phyloP scores from a whole-genome alignment of 768 basidiomycete species.

The Leucosporidium creatinivorum region DNA sequence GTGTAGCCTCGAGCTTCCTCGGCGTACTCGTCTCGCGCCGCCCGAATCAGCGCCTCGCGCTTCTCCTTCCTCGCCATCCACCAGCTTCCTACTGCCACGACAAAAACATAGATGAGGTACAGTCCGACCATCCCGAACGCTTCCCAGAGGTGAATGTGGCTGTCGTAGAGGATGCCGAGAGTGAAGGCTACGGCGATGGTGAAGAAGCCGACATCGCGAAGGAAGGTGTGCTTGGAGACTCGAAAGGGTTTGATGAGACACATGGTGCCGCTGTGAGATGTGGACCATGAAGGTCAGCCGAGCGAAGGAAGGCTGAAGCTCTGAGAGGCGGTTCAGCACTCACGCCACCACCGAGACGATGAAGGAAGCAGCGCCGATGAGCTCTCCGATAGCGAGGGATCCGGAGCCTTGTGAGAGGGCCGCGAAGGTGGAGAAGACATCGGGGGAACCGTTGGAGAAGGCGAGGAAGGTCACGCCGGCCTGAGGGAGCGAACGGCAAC shows the following conservation, averaged over 20 bases:
- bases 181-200: conserved; percentile 70
- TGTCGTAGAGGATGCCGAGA: conserved; percentile 69
- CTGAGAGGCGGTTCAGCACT: background rate
- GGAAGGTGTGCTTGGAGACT: conserved; percentile 68
- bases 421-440: conserved; percentile 91
- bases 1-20: conserved; percentile 36
- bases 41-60: conserved; percentile 54
- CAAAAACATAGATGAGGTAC: conserved; percentile 67
- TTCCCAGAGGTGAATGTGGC: conserved; percentile 63
- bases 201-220: conserved; percentile 94
- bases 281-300: background rate
- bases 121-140: conserved; percentile 61
- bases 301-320: background rate
- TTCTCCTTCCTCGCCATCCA: conserved; percentile 53
- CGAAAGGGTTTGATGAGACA: conserved; percentile 91
- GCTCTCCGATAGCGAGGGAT: conserved; percentile 84
- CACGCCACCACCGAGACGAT: conserved; percentile 86
- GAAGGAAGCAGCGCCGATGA: conserved; percentile 90
- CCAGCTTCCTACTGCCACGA: conserved; percentile 73
- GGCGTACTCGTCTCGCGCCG: conserved; percentile 41
- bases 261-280: conserved; percentile 61
- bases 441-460: conserved; percentile 94
- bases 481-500: conserved; percentile 5
- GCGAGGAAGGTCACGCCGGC: conserved; percentile 96
- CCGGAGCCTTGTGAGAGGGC: conserved; percentile 81